These are phyloP conservation scores for Omphalotus olearius DNA, from an alignment of 1,284 basidiomycete species.

Conservation along the genomic window DNA sequence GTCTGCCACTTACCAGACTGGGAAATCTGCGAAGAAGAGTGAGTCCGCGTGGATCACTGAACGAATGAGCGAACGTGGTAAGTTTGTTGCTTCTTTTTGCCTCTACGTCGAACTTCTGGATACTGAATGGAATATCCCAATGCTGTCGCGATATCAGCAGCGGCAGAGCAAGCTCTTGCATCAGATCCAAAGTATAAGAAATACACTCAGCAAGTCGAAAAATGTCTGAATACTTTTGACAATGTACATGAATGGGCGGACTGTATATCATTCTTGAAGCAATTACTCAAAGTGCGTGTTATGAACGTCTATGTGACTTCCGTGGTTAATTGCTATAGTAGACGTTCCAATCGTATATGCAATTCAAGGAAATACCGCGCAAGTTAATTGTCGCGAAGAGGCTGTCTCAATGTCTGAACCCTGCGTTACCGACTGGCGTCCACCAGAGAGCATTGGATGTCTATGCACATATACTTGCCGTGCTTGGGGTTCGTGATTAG, in stretches of 20 bases:
- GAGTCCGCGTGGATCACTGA: conserved; percentile 33
- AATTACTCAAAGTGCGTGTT: conserved; percentile 80
- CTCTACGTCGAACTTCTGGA: conserved; percentile 9
- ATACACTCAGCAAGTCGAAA: conserved; percentile 88
- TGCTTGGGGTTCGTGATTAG: conserved; percentile 71
- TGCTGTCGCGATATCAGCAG: conserved; percentile 26
- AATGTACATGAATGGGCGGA: conserved; percentile 99
- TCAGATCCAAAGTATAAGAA: conserved; percentile 96
- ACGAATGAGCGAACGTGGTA: conserved; percentile 45
- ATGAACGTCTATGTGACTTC: not conserved
- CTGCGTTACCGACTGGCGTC: conserved; percentile 93
- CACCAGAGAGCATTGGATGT: conserved; percentile 96
- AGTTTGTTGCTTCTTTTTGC: conserved; percentile 17
- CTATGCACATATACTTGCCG: conserved; percentile 86
- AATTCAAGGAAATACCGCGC: conserved; percentile 93
- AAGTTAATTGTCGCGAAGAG: conserved; percentile 95
- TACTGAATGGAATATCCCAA: conserved; percentile 9
- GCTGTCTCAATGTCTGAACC: conserved; percentile 94
- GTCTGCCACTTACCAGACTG: conserved; percentile 16
- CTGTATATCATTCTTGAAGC: conserved; percentile 96
- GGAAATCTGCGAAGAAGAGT: conserved; percentile 20
- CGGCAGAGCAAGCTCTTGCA: conserved; percentile 47
- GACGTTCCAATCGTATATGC: conserved; percentile 89
- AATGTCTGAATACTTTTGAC: conserved; percentile 90
- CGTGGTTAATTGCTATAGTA: conserved; percentile 26